Evolutionary conservation across 2,329 filamentous ascomycete species (phyloP).

Genomic region (Fusarium piperis): DNA sequence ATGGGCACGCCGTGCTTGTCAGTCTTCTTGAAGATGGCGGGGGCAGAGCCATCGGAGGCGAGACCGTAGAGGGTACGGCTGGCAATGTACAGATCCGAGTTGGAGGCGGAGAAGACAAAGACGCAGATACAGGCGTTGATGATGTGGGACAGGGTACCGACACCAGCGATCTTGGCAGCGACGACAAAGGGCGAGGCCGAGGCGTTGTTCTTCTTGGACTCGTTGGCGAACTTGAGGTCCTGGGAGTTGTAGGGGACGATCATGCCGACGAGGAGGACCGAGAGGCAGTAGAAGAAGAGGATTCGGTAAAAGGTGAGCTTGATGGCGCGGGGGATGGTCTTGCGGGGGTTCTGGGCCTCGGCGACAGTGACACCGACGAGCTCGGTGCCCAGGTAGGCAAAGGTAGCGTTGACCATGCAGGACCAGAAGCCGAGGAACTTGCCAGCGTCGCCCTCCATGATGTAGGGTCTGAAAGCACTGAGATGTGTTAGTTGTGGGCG

Average conservation of each 20-base stretch:
- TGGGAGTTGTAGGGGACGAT: slow-evolving; percentile 76
- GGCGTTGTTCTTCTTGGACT: slow-evolving; percentile 44
- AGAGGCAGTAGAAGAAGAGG: slow-evolving; percentile 80
- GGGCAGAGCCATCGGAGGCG: slow-evolving; percentile 76
- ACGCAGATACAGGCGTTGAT: slow-evolving; percentile 79
- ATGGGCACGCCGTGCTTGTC: slow-evolving; percentile 77
- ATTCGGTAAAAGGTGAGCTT: slow-evolving; percentile 85
- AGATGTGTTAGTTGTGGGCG: neutral
- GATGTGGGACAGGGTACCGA: slow-evolving; percentile 71
- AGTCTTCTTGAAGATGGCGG: slow-evolving; percentile 75
- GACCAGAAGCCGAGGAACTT: slow-evolving; percentile 73
- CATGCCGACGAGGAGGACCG: slow-evolving; percentile 79
- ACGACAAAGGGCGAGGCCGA: slow-evolving; percentile 77
- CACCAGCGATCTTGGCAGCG: slow-evolving; percentile 72
- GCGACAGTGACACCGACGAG: slow-evolving; percentile 81
- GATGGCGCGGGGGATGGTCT: slow-evolving; percentile 80
- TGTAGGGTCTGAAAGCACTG: slow-evolving; percentile 50
- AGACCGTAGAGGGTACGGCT: slow-evolving; percentile 79
- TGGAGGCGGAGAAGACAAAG: slow-evolving; percentile 81
- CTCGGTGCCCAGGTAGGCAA: slow-evolving; percentile 82
- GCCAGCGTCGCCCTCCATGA: slow-evolving; percentile 49
- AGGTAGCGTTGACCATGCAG: slow-evolving; percentile 79
- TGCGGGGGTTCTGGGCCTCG: slow-evolving; percentile 81
- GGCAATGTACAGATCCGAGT: slow-evolving; percentile 81
- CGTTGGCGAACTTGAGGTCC: slow-evolving; percentile 68